phyloP scores from a whole-genome alignment of 225 moss, liverwort and hornwort genomes.

The Sphagnum contortum region DNA sequence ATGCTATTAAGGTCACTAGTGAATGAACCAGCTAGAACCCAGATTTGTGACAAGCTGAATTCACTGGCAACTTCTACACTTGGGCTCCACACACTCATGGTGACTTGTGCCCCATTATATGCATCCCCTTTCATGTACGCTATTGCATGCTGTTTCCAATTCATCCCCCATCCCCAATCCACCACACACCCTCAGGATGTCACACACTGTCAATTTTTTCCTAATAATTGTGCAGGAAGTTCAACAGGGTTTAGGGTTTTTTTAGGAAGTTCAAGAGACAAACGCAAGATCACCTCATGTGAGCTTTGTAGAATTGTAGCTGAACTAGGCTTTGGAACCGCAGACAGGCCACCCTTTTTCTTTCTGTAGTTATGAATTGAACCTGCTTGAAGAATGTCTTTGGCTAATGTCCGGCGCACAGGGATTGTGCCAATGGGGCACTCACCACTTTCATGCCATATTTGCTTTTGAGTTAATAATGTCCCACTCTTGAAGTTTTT shows the following conservation, averaged over 20 bases:
- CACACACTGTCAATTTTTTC: too few relatives aligned
- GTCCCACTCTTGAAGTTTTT: background rate
- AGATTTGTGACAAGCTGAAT: conserved; percentile 10
- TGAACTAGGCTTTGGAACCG: background rate
- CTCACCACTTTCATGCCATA: conserved; percentile 1
- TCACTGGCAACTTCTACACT: conserved; percentile 4
- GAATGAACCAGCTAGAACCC: conserved; percentile 4
- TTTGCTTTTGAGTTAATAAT: background rate
- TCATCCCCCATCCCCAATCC: background rate
- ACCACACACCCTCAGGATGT: background rate
- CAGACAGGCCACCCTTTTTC: conserved; percentile 1
- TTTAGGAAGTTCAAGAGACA: background rate
- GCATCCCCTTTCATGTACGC: conserved; percentile 1
- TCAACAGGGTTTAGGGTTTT: too few relatives aligned
- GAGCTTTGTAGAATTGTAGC: background rate
- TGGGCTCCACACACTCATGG: conserved; percentile 9
- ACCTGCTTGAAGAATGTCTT: conserved; percentile 1
- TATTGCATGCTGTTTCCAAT: conserved; percentile 2
- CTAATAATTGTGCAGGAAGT: too few relatives aligned
- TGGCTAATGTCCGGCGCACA: background rate
- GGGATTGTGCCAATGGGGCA: conserved; percentile 2
- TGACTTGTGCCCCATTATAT: conserved; percentile 3
- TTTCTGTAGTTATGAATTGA: background rate
- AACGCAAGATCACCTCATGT: background rate
- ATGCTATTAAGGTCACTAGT: conserved; percentile 7